Evolutionary conservation across 2,329 filamentous ascomycete species (phyloP).

Genomic region (Penicillium polonicum): DNA sequence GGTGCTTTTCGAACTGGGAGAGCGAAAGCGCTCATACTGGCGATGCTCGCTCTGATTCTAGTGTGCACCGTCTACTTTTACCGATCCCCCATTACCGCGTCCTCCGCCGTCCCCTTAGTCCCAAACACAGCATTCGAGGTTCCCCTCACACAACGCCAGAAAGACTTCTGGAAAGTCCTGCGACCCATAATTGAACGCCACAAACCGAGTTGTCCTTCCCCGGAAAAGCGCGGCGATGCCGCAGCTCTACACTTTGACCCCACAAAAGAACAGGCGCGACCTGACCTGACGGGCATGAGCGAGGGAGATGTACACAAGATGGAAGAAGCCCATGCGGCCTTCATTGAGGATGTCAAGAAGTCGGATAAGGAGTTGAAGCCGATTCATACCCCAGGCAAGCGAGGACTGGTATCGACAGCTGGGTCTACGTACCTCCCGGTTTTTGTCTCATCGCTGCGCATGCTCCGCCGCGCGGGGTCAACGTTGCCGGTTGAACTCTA

Average conservation of each 20-base stretch:
- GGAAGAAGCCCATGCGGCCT: conserved; percentile 42
- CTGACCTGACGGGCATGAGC: conserved; percentile 37
- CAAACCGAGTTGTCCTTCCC: conserved; percentile 32
- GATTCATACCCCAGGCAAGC: conserved; percentile 40
- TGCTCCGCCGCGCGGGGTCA: conserved; percentile 53
- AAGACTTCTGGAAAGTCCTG: conserved; percentile 39
- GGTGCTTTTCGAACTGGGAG: conserved; percentile 29
- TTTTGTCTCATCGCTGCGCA: conserved; percentile 52
- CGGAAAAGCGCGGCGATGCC: conserved; percentile 26
- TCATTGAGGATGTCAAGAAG: conserved; percentile 36
- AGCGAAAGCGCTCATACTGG: conserved; percentile 31
- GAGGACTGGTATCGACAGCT: conserved; percentile 54
- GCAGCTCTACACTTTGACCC: conserved; percentile 32
- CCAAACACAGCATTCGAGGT: conserved; percentile 37
- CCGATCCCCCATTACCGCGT: conserved; percentile 34
- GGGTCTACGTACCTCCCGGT: conserved; percentile 51
- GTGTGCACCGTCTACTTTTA: conserved; percentile 40
- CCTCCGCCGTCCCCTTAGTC: conserved; percentile 30
- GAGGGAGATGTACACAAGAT: conserved; percentile 36
- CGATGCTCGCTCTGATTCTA: conserved; percentile 30
- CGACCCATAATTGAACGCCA: conserved; percentile 36
- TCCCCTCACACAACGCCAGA: conserved; percentile 37
- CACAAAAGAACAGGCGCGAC: conserved; percentile 29
- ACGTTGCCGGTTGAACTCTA: conserved; percentile 51
- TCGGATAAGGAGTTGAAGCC: conserved; percentile 30